Base-by-base conservation (phyloP, 768 basidiomycete species). In the Boletus bicolor region DNA sequence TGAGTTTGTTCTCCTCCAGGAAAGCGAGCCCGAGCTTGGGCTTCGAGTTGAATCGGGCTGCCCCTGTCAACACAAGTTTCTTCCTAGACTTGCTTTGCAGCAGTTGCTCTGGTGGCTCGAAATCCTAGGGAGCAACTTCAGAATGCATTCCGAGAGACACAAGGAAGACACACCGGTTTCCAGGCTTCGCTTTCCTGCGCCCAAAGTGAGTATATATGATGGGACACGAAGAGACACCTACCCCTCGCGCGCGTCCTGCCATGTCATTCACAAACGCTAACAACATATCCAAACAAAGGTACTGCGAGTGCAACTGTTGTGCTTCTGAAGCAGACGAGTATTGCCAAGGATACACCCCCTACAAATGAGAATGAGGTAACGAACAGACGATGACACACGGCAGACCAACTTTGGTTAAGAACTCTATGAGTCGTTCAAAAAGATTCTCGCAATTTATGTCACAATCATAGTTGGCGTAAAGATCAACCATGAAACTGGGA, bases 401-500 rank as follows among this genome's bases (percentile, higher is more conserved):
- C 35, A 24, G 39, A 59, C 77, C 54, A 62, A 93, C 93, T 78
- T 91, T 89, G 7, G 92, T 91, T 60, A 93, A 73, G 70, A 98
- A 97, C 26, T 87, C 90, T 56, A 95, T 76, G 21, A 98, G 74
- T 15, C 91, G 79, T 68, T 98, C 95, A 63, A 95, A 96, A 53
- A 98, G 73, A 69, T 98, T 96, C 75, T 98, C 97, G 70, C 92
- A 93, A 66, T 98, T 96, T 60, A 89, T 85, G 65, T 97, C 93
- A 66, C 94, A 98, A 68, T 99, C 97, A 71, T 98, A 99, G 70
- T 98, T 99, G 52, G 85, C 81, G 75, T 93, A 99, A 14, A 97
- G 76, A 65, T 98, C 93, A 44, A 96, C 91, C 89, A 97, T 93
- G 75, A 96, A 95, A 67, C 87, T 91, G 2, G 91, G 84, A 63